These are phyloP conservation scores for Daldinia sp. DNA, from an alignment of 2,329 filamentous ascomycete species.

Conservation along the genomic window DNA sequence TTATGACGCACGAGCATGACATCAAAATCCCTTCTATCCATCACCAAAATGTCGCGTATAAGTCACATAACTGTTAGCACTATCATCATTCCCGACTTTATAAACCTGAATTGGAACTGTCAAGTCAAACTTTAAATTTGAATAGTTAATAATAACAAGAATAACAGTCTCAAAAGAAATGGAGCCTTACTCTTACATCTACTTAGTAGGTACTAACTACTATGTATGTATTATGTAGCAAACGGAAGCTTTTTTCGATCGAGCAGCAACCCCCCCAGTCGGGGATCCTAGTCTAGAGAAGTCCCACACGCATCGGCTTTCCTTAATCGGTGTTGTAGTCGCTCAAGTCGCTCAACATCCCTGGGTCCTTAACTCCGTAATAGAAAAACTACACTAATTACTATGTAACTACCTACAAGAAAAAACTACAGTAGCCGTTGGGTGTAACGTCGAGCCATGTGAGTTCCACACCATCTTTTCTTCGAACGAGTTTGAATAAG, in stretches of 20 bases:
- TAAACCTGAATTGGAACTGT: constrained; percentile 6
- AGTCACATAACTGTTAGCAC: constrained; percentile 15
- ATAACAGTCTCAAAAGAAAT: constrained; percentile 4
- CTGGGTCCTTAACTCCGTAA: constrained; percentile 33
- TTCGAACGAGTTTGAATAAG: constrained; percentile 26
- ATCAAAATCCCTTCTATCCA: constrained; percentile 24
- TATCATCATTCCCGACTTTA: constrained; percentile 6
- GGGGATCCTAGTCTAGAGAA: constrained; percentile 17
- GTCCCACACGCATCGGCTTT: constrained; percentile 41
- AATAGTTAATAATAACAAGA: not conserved
- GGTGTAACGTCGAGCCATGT: constrained; percentile 39
- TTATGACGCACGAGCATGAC: constrained; percentile 36
- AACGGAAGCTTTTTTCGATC: constrained; percentile 25
- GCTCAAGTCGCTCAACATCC: constrained; percentile 26
- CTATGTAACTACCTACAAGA: too few relatives aligned
- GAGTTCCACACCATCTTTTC: constrained; percentile 39
- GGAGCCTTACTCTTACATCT: constrained; percentile 9
- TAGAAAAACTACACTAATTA: constrained; percentile 10
- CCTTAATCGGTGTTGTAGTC: constrained; percentile 34
- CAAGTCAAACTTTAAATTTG: not conserved
- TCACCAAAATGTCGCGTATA: constrained; percentile 14
- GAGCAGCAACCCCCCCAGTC: constrained; percentile 16
- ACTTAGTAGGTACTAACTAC: too few relatives aligned
- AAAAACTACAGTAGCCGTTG: constrained; percentile 25
- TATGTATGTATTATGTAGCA: constrained; percentile 16